A percentile compares a stretch with the other conserved stretches of the same genome.
phyloP scores from a whole-genome alignment of 345 rosid species.

The Eucalyptus regnans region DNA sequence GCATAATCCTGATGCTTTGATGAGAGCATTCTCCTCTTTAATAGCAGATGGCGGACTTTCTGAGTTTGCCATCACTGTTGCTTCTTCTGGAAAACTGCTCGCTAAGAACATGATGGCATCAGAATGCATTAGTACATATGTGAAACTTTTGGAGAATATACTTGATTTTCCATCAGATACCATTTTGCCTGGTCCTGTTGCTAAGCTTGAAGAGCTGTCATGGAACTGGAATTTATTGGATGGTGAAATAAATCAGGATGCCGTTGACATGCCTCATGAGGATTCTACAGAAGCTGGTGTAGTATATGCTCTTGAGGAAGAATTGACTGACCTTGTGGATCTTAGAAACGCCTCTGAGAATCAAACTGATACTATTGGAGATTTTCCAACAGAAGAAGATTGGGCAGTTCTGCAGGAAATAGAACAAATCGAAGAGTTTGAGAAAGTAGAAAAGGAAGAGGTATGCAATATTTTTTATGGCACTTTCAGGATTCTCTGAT shows the following conservation, averaged over 20 bases:
- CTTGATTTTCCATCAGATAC: constrained; percentile 72
- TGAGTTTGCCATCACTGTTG: constrained; percentile 53
- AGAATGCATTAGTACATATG: constrained; percentile 70
- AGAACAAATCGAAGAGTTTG: constrained; percentile 59
- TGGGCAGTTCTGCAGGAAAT: constrained; percentile 57
- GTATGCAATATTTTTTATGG: constrained; percentile 23
- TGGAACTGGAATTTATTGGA: constrained; percentile 82
- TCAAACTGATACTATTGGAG: constrained; percentile 23
- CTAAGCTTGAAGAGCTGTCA: constrained; percentile 37
- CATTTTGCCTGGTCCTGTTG: constrained; percentile 51
- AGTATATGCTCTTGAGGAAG: constrained; percentile 54
- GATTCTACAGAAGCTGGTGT: constrained; percentile 21
- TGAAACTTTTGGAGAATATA: constrained; percentile 63
- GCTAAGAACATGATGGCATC: constrained; percentile 75
- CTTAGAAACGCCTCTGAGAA: constrained; percentile 26
- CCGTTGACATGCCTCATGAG: constrained; percentile 10
- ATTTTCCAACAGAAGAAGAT: constrained; percentile 52
- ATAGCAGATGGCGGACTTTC: constrained; percentile 74
- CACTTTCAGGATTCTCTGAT: neutral
- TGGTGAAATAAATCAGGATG: constrained; percentile 23
- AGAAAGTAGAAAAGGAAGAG: constrained; percentile 78
- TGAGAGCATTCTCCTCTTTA: constrained; percentile 59
- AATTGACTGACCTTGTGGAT: constrained; percentile 24
- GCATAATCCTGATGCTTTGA: constrained; percentile 57
- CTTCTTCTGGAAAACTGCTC: constrained; percentile 66